Conservation (phyloP, 139 green algal genomes). For the Volvox reticuliferus region DNA sequence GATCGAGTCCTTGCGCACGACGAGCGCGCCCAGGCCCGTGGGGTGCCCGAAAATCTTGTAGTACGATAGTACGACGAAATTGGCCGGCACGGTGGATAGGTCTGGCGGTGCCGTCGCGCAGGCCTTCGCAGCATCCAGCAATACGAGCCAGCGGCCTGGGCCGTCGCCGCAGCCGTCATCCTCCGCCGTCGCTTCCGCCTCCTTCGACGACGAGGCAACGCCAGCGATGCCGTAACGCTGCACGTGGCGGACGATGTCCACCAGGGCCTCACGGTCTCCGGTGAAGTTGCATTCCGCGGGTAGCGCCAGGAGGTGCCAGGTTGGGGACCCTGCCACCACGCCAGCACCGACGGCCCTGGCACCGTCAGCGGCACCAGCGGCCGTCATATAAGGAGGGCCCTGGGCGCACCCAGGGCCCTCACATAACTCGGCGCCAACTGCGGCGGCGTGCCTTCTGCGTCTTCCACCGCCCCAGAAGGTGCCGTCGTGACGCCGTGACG, state of each 20-base stretch:
- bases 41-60: conserved; percentile 92
- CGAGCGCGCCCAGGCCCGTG: conserved; percentile 86
- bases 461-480: not conserved
- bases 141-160: conserved; percentile 70
- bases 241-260: conserved; percentile 28
- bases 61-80: conserved; percentile 93
- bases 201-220: not conserved
- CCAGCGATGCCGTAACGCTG: conserved; percentile 3
- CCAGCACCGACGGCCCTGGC: not conserved
- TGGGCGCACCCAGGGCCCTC: not conserved
- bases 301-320: conserved; percentile 76
- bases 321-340: not conserved
- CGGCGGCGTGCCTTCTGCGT: not conserved
- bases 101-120: conserved; percentile 83
- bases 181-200: conserved; percentile 24
- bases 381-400: too few relatives aligned
- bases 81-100: conserved; percentile 67
- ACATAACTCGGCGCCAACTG: not conserved
- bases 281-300: conserved; percentile 93
- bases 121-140: conserved; percentile 93
- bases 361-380: not conserved
- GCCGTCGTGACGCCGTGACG: not conserved
- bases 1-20: conserved; percentile 73
- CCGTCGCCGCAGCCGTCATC: not conserved
- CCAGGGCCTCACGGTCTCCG: conserved; percentile 66